phyloP scores from a whole-genome alignment of 2,329 filamentous ascomycete species.

The Monosporascus sp. region DNA sequence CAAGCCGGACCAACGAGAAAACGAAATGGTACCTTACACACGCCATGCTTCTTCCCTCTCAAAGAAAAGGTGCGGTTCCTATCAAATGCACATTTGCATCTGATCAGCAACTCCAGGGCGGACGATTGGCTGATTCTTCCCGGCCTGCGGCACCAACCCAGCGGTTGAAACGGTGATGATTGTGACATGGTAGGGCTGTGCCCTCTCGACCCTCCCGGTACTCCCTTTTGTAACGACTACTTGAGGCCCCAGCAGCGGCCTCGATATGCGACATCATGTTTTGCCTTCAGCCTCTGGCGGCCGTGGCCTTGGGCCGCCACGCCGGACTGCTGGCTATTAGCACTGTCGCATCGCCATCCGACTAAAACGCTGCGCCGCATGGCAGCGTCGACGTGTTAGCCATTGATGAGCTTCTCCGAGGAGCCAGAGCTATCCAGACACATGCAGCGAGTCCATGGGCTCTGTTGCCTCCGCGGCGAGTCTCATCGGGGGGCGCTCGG shows the following conservation, averaged over 20 bases:
- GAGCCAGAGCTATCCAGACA: not conserved
- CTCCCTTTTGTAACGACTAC: too few species aligned
- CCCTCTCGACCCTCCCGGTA: too few species aligned
- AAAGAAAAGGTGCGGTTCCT: constrained; percentile 64
- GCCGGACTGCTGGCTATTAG: too few species aligned
- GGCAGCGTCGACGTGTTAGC: not conserved
- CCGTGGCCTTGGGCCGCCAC: too few species aligned
- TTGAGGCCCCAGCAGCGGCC: too few species aligned
- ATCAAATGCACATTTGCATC: constrained; percentile 62
- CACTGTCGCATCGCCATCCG: not conserved
- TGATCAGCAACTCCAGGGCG: constrained; percentile 46
- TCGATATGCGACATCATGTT: too few species aligned
- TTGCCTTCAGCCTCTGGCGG: too few species aligned
- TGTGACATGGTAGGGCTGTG: not conserved
- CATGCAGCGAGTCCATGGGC: not conserved
- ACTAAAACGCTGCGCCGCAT: not conserved
- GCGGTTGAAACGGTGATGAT: constrained; percentile 9
- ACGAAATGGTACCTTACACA: constrained; percentile 37
- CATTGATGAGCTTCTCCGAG: not conserved
- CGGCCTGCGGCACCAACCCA: constrained; percentile 18
- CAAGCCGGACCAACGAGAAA: not conserved
- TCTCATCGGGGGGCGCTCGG: not conserved
- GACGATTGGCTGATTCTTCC: constrained; percentile 19
- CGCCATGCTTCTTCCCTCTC: constrained; percentile 60
- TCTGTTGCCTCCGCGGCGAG: not conserved